Evolutionary conservation across 352 stramenopile genomes (phyloP), one percentile per base, ranked within the genome.

Genomic region (Globisporangium cederbergense): DNA sequence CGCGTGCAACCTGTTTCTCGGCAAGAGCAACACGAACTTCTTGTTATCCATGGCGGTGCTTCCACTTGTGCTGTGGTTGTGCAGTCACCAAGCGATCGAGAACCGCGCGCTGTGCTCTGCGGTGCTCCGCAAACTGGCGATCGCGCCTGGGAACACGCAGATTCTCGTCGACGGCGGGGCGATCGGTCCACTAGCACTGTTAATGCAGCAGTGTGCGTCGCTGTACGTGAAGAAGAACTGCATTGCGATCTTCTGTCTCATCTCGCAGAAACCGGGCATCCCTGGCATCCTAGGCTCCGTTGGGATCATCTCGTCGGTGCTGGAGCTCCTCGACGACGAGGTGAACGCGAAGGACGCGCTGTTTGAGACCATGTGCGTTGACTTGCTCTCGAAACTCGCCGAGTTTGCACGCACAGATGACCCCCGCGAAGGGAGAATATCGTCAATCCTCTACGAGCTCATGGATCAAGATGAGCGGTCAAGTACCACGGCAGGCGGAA

Each of bases 1-100:
- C 62, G 69, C 76, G 2, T 90, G 81, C 72, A 92, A 90, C 60
- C 62, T 92, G 40, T 77, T 92, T 18, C 73, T 92, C 4, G 81
- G 83, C 16, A 68, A 66, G 9, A 70, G 89, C 56, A 92, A 92
- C 62, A 89, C 83, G 28, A 74, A 73, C 34, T 57, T 76, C 7
- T 64, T 92, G 43, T 65, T 92, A 0, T 71, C 71, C 7, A 73
- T 72, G 32, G 65, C 74, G 3, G 71, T 89, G 2, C 58, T 92
- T 16, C 74, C 78, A 4, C 69, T 89, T 14, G 69, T 92, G 30
- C 70, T 92, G 5, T 86, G 78, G 62, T 66, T 92, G 4, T 87
- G 70, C 36, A 61, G 62, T n/a, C 55, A 72, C 16, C 46, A 51
- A 20, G 50, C 49, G 32, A 13, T 61, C 2, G 74, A 71, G 64